Base-by-base conservation (phyloP, 148 eudicot genomes). In the Mesembryanthemum crystallinum region DNA sequence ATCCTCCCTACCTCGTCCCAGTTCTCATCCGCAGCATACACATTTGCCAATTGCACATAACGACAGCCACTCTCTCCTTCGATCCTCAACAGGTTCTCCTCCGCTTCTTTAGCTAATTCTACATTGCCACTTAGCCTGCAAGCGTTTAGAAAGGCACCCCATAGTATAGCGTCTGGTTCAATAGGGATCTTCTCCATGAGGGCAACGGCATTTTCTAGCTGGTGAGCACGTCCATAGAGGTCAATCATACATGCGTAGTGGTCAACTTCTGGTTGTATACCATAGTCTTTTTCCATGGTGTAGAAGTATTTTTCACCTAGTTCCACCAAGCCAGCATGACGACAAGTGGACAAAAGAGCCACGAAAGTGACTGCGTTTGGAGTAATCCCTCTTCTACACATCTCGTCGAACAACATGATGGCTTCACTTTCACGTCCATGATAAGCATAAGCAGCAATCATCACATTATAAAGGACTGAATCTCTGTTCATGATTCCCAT, bases 241-340 rank as follows among this genome's bases (percentile, higher is more conserved):
- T 94, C 98, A 80, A 94, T 85, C 96, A 92, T 85, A 71, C 98
- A 92, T 12, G 97, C 92, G 69, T 88, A 88, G 80, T 95, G 98
- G 70, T 92, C 89, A 51, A 67, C 79, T 82, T 86, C 91, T 4
- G 97, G 94, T 59, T 64, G 17, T 65, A 95, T 85, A 24, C 55
- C 84, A 72, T 90, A 86, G 49, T 82, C 81, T 63, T 77, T 60
- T 7, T 70, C 82, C 98, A 95, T 95, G 71, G 89, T 76, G 43
- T 76, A 60, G 75, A 95, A 92, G 77, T 85, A 82, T n/a, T 73
- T 73, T 78, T 92, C 96, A 25, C 98, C 98, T n/a, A 69, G 52
- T 77, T 87, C 88, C 13, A 92, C 94, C 57, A 87, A 81, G 45
- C 98, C 97, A 72, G 84, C 74, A 67, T 95, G 97, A n/a, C 98